Conservation (phyloP, 148 eudicot genomes). For the Diospyros kaki region DNA sequence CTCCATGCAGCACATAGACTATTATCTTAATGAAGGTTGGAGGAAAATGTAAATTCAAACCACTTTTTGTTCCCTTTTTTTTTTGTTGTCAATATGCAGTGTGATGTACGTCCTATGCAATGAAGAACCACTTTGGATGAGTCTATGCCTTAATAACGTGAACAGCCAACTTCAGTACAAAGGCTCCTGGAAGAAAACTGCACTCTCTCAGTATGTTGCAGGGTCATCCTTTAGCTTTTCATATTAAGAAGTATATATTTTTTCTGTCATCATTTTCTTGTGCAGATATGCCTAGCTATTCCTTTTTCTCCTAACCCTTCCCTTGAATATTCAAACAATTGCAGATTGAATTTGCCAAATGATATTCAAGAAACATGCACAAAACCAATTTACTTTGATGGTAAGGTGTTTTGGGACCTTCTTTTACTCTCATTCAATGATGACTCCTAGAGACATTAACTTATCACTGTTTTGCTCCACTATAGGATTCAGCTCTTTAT, state of each 20-base stretch:
- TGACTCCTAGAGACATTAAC: background rate
- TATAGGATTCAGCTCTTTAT: constrained; percentile 83
- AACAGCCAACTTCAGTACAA: constrained; percentile 65
- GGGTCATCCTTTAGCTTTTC: constrained; percentile 9
- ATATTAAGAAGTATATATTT: background rate
- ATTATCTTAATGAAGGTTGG: background rate
- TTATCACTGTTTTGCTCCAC: background rate
- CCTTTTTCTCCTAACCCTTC: background rate
- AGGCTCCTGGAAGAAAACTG: constrained; percentile 91
- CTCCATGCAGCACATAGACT: background rate
- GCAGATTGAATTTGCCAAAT: constrained; percentile 40
- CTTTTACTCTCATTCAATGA: background rate
- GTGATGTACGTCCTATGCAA: constrained; percentile 96
- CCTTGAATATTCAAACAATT: constrained; percentile 1
- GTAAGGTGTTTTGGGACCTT: constrained; percentile 27
- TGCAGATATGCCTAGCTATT: constrained; percentile 11
- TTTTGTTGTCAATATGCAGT: constrained; percentile 42
- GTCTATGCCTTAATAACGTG: constrained; percentile 55
- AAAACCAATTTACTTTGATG: constrained; percentile 65
- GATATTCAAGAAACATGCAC: constrained; percentile 31
- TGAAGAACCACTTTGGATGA: constrained; percentile 99
- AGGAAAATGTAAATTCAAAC: background rate
- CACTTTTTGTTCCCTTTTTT: background rate
- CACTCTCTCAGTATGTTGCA: constrained; percentile 55
- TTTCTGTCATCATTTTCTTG: constrained; percentile 1